phyloP scores from a whole-genome alignment of 352 stramenopile genomes.

The Phytophthora capsici region DNA sequence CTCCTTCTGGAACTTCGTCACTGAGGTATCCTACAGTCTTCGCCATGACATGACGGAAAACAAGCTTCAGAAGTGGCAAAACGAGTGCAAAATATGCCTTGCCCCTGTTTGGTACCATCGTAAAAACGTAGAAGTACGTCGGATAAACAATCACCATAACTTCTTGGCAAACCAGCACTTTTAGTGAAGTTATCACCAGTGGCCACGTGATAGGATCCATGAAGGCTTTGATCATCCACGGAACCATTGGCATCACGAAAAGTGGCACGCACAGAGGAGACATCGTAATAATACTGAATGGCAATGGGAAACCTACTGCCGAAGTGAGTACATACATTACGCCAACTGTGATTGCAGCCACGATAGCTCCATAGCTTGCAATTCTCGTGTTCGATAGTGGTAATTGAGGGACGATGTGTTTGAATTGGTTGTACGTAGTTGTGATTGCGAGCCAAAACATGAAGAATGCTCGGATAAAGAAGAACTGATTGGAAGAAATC shows the following conservation, averaged over 20 bases:
- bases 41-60: slow-evolving; percentile 27
- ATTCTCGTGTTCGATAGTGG: slow-evolving; percentile 9
- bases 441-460: slow-evolving; percentile 19
- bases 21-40: slow-evolving; percentile 18
- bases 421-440: slow-evolving; percentile 24
- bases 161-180: slow-evolving; percentile 23
- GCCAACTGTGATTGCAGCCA: background rate
- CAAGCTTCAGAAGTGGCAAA: slow-evolving; percentile 35
- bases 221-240: slow-evolving; percentile 7
- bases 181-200: slow-evolving; percentile 15
- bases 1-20: slow-evolving; percentile 23
- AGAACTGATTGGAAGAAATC: slow-evolving; percentile 15
- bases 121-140: slow-evolving; percentile 35
- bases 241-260: slow-evolving; percentile 4
- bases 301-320: slow-evolving; percentile 39
- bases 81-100: slow-evolving; percentile 34
- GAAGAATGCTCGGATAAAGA: slow-evolving; percentile 18
- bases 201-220: slow-evolving; percentile 2
- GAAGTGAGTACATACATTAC: slow-evolving; percentile 15
- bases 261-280: slow-evolving; percentile 18
- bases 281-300: slow-evolving; percentile 37
- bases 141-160: slow-evolving; percentile 35
- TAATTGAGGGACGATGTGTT: slow-evolving; percentile 15
- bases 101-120: background rate
- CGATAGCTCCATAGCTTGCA: slow-evolving; percentile 1